A percentile compares a stretch with the other conserved stretches of the same genome.
These are phyloP conservation scores for Teunomyces barrocoloradensis DNA, from an alignment of 805 yeast genomes.

Conservation along the genomic window DNA sequence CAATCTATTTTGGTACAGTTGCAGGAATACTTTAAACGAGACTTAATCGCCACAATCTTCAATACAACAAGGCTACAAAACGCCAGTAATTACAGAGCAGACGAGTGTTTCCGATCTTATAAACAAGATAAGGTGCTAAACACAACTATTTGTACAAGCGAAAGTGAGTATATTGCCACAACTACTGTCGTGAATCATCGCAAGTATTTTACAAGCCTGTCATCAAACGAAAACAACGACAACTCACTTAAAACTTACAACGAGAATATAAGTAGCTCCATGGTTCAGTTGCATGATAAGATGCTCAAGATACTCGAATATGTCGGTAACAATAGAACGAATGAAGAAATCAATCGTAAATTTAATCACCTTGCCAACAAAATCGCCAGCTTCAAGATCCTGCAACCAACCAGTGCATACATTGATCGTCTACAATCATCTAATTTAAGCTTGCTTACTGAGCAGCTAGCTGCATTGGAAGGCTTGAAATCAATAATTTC, in stretches of 20 bases:
- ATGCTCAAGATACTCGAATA: slow-evolving; percentile 21
- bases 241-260: slow-evolving; percentile 9
- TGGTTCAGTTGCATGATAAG: slow-evolving; percentile 23
- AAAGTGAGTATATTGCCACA: slow-evolving; percentile 32
- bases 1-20: not conserved
- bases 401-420: slow-evolving; percentile 6
- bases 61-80: not conserved
- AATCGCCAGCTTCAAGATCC: slow-evolving; percentile 13
- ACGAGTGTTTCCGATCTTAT: not conserved
- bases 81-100: not conserved
- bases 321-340: slow-evolving; percentile 4
- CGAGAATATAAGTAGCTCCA: slow-evolving; percentile 11
- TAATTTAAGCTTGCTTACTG: slow-evolving; percentile 29
- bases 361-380: slow-evolving; percentile 29
- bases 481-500: slow-evolving; percentile 16
- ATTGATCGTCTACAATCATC: slow-evolving; percentile 19
- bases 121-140: slow-evolving; percentile 3
- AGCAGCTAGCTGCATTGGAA: slow-evolving; percentile 26
- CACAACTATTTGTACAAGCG: slow-evolving; percentile 22
- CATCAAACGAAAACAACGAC: slow-evolving; percentile 6
- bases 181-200: slow-evolving; percentile 28
- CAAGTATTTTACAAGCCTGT: slow-evolving; percentile 18
- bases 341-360: slow-evolving; percentile 19
- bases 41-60: not conserved
- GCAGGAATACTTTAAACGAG: not conserved